These are phyloP conservation scores for Hapsidospora chrysogenum DNA, from an alignment of 495 filamentous ascomycete species.

Conservation along the genomic window DNA sequence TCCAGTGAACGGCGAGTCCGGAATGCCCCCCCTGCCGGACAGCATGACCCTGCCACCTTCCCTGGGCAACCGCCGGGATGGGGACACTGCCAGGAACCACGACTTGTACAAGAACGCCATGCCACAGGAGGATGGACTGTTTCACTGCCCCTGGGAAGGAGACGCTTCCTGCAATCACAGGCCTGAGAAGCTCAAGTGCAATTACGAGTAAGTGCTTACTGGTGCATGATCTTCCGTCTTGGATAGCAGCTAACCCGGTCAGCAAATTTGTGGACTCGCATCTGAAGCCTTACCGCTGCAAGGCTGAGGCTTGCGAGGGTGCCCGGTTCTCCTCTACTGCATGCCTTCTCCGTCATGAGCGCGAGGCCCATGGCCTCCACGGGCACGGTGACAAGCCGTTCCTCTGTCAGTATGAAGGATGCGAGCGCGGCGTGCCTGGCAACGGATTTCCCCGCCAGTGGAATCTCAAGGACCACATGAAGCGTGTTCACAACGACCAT, in stretches of 20 bases:
- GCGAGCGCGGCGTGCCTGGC: slow-evolving; percentile 60
- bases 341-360: slow-evolving; percentile 85
- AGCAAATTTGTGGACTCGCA: slow-evolving; percentile 95
- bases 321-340: slow-evolving; percentile 82
- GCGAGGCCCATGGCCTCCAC: slow-evolving; percentile 88
- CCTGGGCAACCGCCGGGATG: slow-evolving; percentile 23
- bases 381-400: slow-evolving; percentile 84
- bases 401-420: slow-evolving; percentile 68
- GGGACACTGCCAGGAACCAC: slow-evolving; percentile 58
- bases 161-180: slow-evolving; percentile 64
- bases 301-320: slow-evolving; percentile 58
- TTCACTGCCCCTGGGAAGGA: slow-evolving; percentile 77
- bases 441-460: slow-evolving; percentile 85
- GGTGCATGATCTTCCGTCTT: background rate
- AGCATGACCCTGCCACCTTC: slow-evolving; percentile 23
- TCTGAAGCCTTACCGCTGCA: slow-evolving; percentile 86
- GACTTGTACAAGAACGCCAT: slow-evolving; percentile 57
- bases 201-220: slow-evolving; percentile 92
- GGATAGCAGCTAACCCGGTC: slow-evolving; percentile 16
- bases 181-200: slow-evolving; percentile 86
- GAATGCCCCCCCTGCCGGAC: too few species aligned
- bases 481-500: slow-evolving; percentile 73
- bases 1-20: too few species aligned
- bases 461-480: slow-evolving; percentile 92
- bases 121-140: slow-evolving; percentile 54